Evolutionary conservation across 352 stramenopile genomes (phyloP).

Genomic region (Globisporangium radiosum): DNA sequence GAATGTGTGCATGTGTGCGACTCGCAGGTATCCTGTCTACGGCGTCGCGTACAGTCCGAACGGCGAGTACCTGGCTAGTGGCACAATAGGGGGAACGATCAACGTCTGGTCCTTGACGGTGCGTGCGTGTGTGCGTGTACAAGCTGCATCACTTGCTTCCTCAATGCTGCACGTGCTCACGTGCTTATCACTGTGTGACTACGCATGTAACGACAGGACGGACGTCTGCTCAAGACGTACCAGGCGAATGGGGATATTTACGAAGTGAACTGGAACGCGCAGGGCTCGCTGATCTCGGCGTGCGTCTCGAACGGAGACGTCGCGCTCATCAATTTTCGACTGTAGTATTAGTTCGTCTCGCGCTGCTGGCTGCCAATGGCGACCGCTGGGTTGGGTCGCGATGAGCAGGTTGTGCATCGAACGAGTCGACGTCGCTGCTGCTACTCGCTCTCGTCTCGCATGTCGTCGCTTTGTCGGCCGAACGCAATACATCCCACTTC

Average conservation of each 20-base stretch:
- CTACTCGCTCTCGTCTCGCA: too few species aligned
- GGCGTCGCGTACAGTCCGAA: constrained; percentile 81
- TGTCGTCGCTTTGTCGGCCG: too few species aligned
- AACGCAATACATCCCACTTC: constrained; percentile 15
- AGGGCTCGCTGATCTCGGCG: constrained; percentile 80
- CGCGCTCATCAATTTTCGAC: constrained; percentile 87
- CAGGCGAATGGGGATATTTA: constrained; percentile 96
- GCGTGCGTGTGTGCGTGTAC: constrained; percentile 15
- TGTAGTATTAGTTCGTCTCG: constrained; percentile 72
- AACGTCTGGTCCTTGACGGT: constrained; percentile 97
- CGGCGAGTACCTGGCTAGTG: constrained; percentile 94
- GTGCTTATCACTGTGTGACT: background rate
- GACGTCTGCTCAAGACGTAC: constrained; percentile 80
- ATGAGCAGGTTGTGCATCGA: too few species aligned
- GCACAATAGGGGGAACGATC: constrained; percentile 94
- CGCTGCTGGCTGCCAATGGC: too few species aligned
- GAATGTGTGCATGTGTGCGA: background rate
- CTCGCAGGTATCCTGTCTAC: constrained; percentile 79
- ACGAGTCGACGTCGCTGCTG: too few species aligned
- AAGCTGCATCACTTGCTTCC: background rate
- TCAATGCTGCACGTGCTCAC: background rate
- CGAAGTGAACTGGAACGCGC: constrained; percentile 97
- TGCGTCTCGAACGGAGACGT: constrained; percentile 85
- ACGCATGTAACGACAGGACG: constrained; percentile 30
- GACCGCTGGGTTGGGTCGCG: too few species aligned